phyloP scores from a whole-genome alignment of 768 basidiomycete genomes.

The Rhizopogon salebrosus region DNA sequence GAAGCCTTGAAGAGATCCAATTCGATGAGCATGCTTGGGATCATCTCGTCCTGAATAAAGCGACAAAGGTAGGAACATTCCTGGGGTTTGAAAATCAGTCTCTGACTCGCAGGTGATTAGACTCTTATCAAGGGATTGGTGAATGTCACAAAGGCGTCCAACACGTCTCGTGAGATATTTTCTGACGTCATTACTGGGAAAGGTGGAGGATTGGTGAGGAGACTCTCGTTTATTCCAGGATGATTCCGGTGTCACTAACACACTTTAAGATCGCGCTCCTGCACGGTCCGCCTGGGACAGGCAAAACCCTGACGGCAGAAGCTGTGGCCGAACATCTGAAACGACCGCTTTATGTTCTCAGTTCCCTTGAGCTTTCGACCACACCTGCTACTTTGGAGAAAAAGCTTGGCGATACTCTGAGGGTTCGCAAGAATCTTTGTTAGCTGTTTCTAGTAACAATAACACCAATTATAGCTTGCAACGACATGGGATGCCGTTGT shows the following conservation, averaged over 20 bases:
- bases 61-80: conserved; percentile 36
- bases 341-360: conserved; percentile 48
- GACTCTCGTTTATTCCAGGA: conserved; percentile 27
- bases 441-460: conserved; percentile 15
- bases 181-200: conserved; percentile 59
- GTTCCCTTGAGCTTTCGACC: conserved; percentile 53
- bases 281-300: conserved; percentile 26
- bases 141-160: conserved; percentile 18
- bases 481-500: conserved; percentile 60
- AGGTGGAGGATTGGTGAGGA: conserved; percentile 55
- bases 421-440: conserved; percentile 2
- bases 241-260: background rate
- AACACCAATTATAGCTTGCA: conserved; percentile 44
- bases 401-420: conserved; percentile 26
- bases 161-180: conserved; percentile 13
- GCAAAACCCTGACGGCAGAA: conserved; percentile 58
- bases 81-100: background rate
- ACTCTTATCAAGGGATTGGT: conserved; percentile 21
- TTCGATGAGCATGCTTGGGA: conserved; percentile 56
- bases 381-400: conserved; percentile 37
- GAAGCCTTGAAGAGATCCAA: conserved; percentile 44
- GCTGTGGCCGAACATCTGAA: conserved; percentile 53
- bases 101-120: conserved; percentile 30
- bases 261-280: conserved; percentile 16
- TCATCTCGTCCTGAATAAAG: conserved; percentile 53